These are phyloP conservation scores for Xylariomycetidae sp. DNA, from an alignment of 2,329 filamentous ascomycete genomes.

Conservation along the genomic window DNA sequence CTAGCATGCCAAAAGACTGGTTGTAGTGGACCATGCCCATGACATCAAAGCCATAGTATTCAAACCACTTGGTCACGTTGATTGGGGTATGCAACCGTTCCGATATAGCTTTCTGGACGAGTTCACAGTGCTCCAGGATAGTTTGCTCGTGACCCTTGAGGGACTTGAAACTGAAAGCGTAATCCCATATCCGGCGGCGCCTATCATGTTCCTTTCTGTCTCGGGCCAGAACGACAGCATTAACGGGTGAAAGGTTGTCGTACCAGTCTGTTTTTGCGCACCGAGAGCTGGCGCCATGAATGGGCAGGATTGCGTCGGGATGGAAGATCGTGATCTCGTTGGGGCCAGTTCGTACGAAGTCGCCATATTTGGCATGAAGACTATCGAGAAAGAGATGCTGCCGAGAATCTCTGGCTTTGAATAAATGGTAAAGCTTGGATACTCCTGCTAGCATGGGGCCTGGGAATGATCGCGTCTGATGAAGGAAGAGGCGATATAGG, in stretches of 20 bases:
- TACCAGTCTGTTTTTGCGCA: constrained; percentile 16
- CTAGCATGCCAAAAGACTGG: constrained; percentile 13
- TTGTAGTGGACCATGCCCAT: constrained; percentile 16
- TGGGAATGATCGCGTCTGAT: constrained; percentile 7
- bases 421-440: constrained; percentile 12
- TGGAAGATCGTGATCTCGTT: constrained; percentile 13
- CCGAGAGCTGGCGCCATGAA: constrained; percentile 7
- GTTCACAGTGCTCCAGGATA: constrained; percentile 10
- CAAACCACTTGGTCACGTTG: constrained; percentile 11
- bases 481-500: constrained; percentile 13
- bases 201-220: constrained; percentile 8
- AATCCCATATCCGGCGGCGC: constrained; percentile 9
- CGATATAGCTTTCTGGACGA: constrained; percentile 5
- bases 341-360: constrained; percentile 13
- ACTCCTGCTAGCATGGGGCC: constrained; percentile 7
- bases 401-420: constrained; percentile 5
- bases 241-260: constrained; percentile 11
- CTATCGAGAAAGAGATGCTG: constrained; percentile 12
- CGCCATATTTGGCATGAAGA: constrained; percentile 9
- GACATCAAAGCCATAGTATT: constrained; percentile 14
- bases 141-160: constrained; percentile 7
- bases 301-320: constrained; percentile 2
- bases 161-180: constrained; percentile 6
- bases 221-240: constrained; percentile 9
- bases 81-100: constrained; percentile 4